Base-by-base conservation (phyloP, 2,329 filamentous ascomycete genomes). In the Phyllachora maydis region DNA sequence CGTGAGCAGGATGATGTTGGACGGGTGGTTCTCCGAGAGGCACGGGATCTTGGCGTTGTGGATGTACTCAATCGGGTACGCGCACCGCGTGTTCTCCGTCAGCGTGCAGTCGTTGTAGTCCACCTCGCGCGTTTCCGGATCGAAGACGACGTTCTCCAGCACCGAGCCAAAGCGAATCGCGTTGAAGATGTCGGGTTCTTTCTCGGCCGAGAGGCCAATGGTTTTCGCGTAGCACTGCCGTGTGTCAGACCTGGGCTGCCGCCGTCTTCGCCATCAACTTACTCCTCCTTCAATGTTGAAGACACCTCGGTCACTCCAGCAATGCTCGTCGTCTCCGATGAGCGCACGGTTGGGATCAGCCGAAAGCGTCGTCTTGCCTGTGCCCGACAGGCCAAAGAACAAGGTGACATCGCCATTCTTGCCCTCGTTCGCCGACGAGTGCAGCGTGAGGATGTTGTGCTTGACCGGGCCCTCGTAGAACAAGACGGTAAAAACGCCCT, bases 391-490 rank as follows among this genome's bases (percentile, higher is more conserved):
- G 50, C 88, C 88, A 57, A 98, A 98, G 75, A 98, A 98, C 40
- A 98, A 79, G 9, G 88, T 95, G 28, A 98, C 88, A 45, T 98
- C 88, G 35, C 88, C 88, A 33, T 78, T 56, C 62, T 77, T 65
- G 39, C 88, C 88, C 67, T 98, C 78, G 56, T 98, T 98, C 45
- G 88, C 88, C 6, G 88, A 98, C 10, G 88, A 98, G 65, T 98
- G 88, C 26, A 98, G 73, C 19, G 88, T 98, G 37, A 98, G 61
- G 40, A 98, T 85, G 52, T 95, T 90, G 69, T 98, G 88, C 71
- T 93, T 93, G 47, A 98, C 79, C 31, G 88, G 88, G 83, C 95
- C 98, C 64, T 98, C 88, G 63, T 95, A 98, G 68, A 92, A 98
- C 48, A 98, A 72, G 23, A 98, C 82, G 22, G 88, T 98, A 66